Conservation (phyloP, 2,329 filamentous ascomycete species). For the Botrytis squamosa region DNA sequence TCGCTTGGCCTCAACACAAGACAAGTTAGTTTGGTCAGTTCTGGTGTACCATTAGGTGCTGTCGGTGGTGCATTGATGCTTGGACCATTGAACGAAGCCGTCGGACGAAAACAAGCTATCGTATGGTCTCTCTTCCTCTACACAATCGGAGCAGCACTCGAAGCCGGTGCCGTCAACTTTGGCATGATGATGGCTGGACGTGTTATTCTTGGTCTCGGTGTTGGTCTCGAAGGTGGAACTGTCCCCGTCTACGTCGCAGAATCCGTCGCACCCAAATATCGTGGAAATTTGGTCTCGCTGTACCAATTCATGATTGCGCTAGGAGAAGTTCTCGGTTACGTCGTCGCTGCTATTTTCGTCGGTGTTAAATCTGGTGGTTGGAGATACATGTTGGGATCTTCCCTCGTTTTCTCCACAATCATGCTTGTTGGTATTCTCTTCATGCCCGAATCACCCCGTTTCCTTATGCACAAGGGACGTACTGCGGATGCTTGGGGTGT, state of each 20-base stretch:
- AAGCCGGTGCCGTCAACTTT: conserved; percentile 66
- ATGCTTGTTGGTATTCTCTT: conserved; percentile 66
- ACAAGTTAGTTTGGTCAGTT: conserved; percentile 66
- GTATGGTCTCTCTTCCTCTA: conserved; percentile 68
- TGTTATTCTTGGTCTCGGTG: conserved; percentile 67
- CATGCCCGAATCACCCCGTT: conserved; percentile 68
- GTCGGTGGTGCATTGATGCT: conserved; percentile 68
- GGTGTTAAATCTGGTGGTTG: conserved; percentile 64
- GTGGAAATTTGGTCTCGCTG: conserved; percentile 70
- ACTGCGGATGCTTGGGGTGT: conserved; percentile 62
- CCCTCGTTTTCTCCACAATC: conserved; percentile 66
- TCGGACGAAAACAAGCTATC: conserved; percentile 67
- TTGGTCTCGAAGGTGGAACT: conserved; percentile 72
- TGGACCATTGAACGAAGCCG: conserved; percentile 64
- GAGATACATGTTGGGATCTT: conserved; percentile 72
- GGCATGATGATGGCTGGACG: conserved; percentile 69
- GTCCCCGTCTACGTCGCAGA: conserved; percentile 75
- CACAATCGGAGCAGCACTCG: conserved; percentile 66
- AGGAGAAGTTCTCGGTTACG: conserved; percentile 71
- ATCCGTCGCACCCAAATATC: conserved; percentile 63
- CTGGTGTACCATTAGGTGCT: conserved; percentile 69
- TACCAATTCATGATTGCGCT: conserved; percentile 77
- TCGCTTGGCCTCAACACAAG: conserved; percentile 51
- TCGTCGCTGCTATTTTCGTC: conserved; percentile 70
- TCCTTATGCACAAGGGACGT: conserved; percentile 65